Conservation (phyloP, 1,284 basidiomycete species). For the Meira nashicola region DNA sequence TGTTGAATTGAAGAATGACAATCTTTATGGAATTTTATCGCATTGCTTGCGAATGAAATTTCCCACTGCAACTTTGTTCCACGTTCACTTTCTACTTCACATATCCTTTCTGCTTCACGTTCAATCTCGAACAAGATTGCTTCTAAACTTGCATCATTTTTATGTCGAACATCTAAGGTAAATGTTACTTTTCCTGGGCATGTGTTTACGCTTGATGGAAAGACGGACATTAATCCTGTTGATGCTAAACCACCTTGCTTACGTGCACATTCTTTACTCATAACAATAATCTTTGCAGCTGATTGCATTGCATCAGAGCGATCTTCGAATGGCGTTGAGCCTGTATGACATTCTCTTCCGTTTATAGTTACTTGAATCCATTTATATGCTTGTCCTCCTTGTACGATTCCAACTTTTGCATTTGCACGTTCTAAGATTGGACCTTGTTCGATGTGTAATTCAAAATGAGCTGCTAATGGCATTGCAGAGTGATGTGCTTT, state of each 20-base stretch:
- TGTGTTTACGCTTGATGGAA: not conserved
- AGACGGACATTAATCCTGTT: not conserved
- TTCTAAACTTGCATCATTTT: not conserved
- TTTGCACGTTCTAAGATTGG: slow-evolving; percentile 32
- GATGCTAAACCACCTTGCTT: not conserved
- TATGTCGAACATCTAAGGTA: slow-evolving; percentile 3
- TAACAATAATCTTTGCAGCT: slow-evolving; percentile 34
- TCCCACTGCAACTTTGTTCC: not conserved
- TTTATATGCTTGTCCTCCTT: slow-evolving; percentile 33
- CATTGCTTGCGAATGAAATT: not conserved
- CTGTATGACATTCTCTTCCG: slow-evolving; percentile 38
- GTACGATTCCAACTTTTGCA: slow-evolving; percentile 22
- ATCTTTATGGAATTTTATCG: not conserved
- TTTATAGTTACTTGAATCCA: slow-evolving; percentile 36
- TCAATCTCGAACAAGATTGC: not conserved
- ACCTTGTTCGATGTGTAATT: slow-evolving; percentile 49
- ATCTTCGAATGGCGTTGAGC: slow-evolving; percentile 33
- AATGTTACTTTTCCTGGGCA: not conserved
- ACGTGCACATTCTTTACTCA: not conserved
- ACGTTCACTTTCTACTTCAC: not conserved
- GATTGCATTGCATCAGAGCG: slow-evolving; percentile 33
- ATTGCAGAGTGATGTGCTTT: not conserved
- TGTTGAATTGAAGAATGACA: not conserved
- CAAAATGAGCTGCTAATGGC: slow-evolving; percentile 43
- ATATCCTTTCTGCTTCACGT: not conserved